These are phyloP conservation scores for Boletellus ananiceps DNA, from an alignment of 768 basidiomycete genomes.

Conservation along the genomic window DNA sequence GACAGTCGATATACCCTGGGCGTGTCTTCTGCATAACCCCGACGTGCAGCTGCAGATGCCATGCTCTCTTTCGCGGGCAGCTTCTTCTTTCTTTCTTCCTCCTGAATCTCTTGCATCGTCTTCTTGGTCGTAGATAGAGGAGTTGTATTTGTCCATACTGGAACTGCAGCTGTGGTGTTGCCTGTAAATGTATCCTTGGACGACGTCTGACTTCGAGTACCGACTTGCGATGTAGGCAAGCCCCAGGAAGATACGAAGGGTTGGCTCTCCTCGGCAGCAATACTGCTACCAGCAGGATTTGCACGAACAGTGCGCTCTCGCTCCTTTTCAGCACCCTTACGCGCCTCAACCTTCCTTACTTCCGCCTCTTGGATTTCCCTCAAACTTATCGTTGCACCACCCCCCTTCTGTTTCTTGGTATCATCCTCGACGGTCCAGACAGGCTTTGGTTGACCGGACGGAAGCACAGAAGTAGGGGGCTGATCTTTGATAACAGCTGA, in stretches of 20 bases:
- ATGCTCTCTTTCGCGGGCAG: constrained; percentile 54
- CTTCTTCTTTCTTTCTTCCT: constrained; percentile 87
- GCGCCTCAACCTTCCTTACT: constrained; percentile 69
- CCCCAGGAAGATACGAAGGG: constrained; percentile 78
- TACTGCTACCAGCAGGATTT: constrained; percentile 29
- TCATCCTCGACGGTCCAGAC: constrained; percentile 73
- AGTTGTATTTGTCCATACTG: constrained; percentile 71
- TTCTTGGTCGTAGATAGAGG: constrained; percentile 65
- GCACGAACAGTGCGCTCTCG: constrained; percentile 57
- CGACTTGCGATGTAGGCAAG: constrained; percentile 77
- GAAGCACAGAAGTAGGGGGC: constrained; percentile 18
- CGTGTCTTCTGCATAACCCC: constrained; percentile 77
- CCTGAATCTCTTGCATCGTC: constrained; percentile 98
- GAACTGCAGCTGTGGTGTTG: constrained; percentile 25
- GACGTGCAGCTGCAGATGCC: constrained; percentile 52
- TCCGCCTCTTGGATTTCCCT: constrained; percentile 97
- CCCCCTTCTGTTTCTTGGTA: constrained; percentile 47
- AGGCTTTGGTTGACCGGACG: constrained; percentile 39
- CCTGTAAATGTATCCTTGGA: constrained; percentile 40
- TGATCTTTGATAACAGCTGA: constrained; percentile 17
- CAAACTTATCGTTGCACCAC: constrained; percentile 55
- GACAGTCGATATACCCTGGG: constrained; percentile 50
- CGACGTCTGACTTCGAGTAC: constrained; percentile 39
- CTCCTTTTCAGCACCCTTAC: constrained; percentile 71
- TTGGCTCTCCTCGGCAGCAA: constrained; percentile 52